Conservation (phyloP, 306 rosid genomes). For the Psophocarpus tetragonolobus region DNA sequence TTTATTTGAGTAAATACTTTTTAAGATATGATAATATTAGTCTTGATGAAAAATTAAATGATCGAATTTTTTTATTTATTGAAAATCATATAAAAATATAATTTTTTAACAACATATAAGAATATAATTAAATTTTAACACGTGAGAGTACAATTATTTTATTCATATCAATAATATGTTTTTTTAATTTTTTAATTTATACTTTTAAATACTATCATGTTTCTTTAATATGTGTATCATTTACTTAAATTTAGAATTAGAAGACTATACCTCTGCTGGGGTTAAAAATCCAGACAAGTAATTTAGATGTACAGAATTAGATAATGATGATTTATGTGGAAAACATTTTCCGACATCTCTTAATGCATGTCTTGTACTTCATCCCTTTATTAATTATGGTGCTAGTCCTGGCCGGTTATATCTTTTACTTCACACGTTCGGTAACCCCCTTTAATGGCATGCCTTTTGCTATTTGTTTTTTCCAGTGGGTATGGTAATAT, state of each 20-base stretch:
- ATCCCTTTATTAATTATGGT: background rate
- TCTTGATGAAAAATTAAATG: too few relatives aligned
- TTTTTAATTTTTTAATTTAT: too few relatives aligned
- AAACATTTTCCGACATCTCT: slow-evolving; percentile 43
- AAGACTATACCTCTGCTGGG: background rate
- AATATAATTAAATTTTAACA: too few relatives aligned
- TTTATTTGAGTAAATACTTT: too few relatives aligned
- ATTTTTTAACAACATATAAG: too few relatives aligned
- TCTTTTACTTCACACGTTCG: slow-evolving; percentile 36
- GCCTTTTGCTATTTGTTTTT: slow-evolving; percentile 33
- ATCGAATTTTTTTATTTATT: too few relatives aligned
- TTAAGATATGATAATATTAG: too few relatives aligned
- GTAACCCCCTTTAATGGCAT: slow-evolving; percentile 37
- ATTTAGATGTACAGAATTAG: background rate
- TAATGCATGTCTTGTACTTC: slow-evolving; percentile 39
- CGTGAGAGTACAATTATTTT: too few relatives aligned
- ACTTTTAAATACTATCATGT: too few relatives aligned
- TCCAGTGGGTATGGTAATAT: background rate
- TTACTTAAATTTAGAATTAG: background rate
- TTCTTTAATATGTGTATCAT: too few relatives aligned
- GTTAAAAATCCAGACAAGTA: background rate
- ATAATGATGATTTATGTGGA: slow-evolving; percentile 27
- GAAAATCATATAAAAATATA: too few relatives aligned
- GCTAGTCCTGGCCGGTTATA: slow-evolving; percentile 5
- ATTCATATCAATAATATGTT: too few relatives aligned